These are phyloP conservation scores for Yamadazyma dendronema DNA, from an alignment of 1,139 yeast genomes.

Conservation along the genomic window DNA sequence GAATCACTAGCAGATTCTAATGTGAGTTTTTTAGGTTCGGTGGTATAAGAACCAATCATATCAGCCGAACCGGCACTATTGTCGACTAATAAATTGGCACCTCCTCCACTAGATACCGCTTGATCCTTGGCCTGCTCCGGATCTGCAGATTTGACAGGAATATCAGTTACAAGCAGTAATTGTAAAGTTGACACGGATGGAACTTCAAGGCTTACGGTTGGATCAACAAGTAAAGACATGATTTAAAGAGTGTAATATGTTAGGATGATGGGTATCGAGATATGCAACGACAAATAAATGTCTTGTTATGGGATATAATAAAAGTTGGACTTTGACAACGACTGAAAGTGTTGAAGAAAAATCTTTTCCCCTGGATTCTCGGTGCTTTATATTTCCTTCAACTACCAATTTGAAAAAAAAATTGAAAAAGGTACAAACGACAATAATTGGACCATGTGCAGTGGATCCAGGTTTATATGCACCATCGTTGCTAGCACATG, in stretches of 20 bases:
- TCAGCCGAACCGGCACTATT: slow-evolving; percentile 6
- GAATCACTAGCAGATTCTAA: slow-evolving; percentile 15
- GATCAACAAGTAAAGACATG: slow-evolving; percentile 7
- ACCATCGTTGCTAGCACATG: too few species aligned
- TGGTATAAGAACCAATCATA: slow-evolving; percentile 11
- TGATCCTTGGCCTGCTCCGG: neutral
- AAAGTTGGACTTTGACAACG: neutral
- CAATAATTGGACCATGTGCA: neutral
- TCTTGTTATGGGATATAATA: too few species aligned
- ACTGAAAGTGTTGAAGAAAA: neutral
- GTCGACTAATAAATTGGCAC: slow-evolving; percentile 10
- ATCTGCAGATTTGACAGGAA: neutral
- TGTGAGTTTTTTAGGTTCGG: slow-evolving; percentile 13
- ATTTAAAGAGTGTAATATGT: neutral
- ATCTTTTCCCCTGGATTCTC: neutral
- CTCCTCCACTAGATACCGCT: slow-evolving; percentile 1
- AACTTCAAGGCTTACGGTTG: slow-evolving; percentile 3
- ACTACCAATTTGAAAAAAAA: neutral
- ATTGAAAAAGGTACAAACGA: slow-evolving; percentile 1
- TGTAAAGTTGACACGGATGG: slow-evolving; percentile 7
- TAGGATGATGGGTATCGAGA: too few species aligned
- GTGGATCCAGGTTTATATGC: neutral
- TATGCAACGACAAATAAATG: too few species aligned
- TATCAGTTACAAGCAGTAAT: slow-evolving; percentile 6
- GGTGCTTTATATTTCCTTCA: neutral